A percentile compares a stretch with the other conserved stretches of the same genome.
These are phyloP conservation scores for Flaveria sonorensis DNA, from an alignment of 129 eudicot genomes.

Conservation along the genomic window DNA sequence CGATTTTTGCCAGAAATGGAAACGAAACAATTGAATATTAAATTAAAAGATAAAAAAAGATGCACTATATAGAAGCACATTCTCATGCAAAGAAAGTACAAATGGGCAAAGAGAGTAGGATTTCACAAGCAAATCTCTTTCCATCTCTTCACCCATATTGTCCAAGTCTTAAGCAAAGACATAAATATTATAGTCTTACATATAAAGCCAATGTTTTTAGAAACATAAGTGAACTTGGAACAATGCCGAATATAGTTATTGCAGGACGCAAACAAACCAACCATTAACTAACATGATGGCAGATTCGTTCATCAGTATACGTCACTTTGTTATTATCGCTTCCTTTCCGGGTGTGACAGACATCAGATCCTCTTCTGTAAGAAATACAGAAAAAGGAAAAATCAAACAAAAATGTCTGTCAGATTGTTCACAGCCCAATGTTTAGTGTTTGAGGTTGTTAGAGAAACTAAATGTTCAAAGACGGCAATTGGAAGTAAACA, in stretches of 20 bases:
- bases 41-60: not conserved
- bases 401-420: not conserved
- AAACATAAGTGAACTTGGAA: constrained; percentile 13
- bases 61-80: constrained; percentile 11
- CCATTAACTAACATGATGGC: constrained; percentile 30
- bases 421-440: not conserved
- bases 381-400: not conserved
- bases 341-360: constrained; percentile 25
- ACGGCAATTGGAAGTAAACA: not conserved
- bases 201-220: not conserved
- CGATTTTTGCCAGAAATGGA: no score
- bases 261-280: constrained; percentile 55
- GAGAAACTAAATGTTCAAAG: not conserved
- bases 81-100: constrained; percentile 23
- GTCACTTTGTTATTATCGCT: constrained; percentile 41
- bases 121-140: constrained; percentile 38
- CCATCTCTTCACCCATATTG: constrained; percentile 24
- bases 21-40: no score
- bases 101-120: constrained; percentile 36
- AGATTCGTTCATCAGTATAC: constrained; percentile 33
- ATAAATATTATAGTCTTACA: not conserved
- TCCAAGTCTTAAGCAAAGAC: constrained; percentile 16
- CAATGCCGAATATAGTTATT: constrained; percentile 28
- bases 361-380: constrained; percentile 25
- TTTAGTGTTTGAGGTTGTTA: not conserved